Evolutionary conservation across 2,329 filamentous ascomycete species (phyloP).

Genomic region (Botrytis deweyae): DNA sequence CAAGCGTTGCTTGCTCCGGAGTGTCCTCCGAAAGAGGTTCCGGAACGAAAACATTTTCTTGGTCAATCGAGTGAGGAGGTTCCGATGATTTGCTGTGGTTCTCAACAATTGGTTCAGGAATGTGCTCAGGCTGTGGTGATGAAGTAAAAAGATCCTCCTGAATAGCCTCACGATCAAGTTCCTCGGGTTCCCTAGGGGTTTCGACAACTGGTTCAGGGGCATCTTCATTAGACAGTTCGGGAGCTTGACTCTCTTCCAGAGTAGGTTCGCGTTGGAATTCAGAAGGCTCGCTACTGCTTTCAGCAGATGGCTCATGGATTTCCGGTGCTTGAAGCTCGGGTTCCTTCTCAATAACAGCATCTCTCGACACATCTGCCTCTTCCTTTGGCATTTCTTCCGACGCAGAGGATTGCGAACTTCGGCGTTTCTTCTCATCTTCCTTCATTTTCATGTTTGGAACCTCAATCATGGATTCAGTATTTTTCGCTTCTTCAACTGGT

Average conservation of each 20-base stretch:
- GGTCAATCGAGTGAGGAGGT: no score
- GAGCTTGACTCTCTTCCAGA: not conserved
- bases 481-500: not conserved
- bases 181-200: not conserved
- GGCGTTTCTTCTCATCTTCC: conserved; percentile 35
- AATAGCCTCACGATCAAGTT: not conserved
- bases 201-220: not conserved
- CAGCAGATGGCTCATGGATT: not conserved
- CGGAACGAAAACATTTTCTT: not conserved
- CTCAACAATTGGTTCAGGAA: not conserved
- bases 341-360: not conserved
- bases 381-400: not conserved
- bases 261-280: not conserved
- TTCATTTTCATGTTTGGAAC: conserved; percentile 11
- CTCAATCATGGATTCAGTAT: not conserved
- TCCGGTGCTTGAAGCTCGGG: not conserved
- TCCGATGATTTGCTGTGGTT: not conserved
- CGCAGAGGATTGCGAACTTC: conserved; percentile 5
- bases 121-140: not conserved
- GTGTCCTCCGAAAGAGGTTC: not conserved
- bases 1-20: not conserved
- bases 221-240: not conserved
- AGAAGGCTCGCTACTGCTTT: not conserved
- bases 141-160: not conserved
- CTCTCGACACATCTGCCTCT: not conserved